These are phyloP conservation scores for Colletotrichum musae DNA, from an alignment of 2,329 filamentous ascomycete genomes.

Conservation along the genomic window DNA sequence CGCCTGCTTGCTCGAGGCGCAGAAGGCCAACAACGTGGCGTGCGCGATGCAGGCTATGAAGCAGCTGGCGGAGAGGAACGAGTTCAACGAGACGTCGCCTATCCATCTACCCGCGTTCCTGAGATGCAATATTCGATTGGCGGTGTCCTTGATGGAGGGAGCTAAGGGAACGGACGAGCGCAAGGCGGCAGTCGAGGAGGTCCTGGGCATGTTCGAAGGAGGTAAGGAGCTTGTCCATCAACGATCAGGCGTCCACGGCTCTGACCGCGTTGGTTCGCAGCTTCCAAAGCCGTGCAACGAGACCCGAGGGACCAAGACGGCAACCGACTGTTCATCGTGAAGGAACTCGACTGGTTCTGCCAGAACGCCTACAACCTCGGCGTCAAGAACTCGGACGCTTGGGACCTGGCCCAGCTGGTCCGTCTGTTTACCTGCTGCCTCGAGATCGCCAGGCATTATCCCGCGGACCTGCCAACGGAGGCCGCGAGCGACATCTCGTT, in stretches of 20 bases:
- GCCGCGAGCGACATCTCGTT: constrained; percentile 65
- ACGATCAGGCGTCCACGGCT: constrained; percentile 37
- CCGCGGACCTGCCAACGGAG: constrained; percentile 58
- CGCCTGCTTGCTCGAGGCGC: constrained; percentile 84
- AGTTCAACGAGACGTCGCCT: constrained; percentile 40
- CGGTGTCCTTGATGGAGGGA: constrained; percentile 57
- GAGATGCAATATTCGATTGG: constrained; percentile 67
- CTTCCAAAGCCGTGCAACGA: constrained; percentile 58
- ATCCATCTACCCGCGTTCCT: constrained; percentile 55
- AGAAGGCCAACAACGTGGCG: constrained; percentile 72
- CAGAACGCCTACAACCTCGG: constrained; percentile 86
- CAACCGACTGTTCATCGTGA: constrained; percentile 68
- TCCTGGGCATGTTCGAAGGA: constrained; percentile 66
- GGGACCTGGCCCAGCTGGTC: constrained; percentile 68
- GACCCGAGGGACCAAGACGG: constrained; percentile 56
- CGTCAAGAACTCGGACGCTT: constrained; percentile 70
- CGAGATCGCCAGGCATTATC: constrained; percentile 66
- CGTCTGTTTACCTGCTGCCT: constrained; percentile 70
- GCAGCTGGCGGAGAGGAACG: constrained; percentile 49
- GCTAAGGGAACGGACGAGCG: constrained; percentile 16
- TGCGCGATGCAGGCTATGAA: constrained; percentile 64
- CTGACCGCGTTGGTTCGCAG: constrained; percentile 41
- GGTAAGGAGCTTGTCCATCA: constrained; percentile 49
- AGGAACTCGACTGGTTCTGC: constrained; percentile 87
- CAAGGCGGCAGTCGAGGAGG: constrained; percentile 55